Evolutionary conservation across 495 filamentous ascomycete genomes (phyloP).

Genomic region (Hyaloscypha bicolor): DNA sequence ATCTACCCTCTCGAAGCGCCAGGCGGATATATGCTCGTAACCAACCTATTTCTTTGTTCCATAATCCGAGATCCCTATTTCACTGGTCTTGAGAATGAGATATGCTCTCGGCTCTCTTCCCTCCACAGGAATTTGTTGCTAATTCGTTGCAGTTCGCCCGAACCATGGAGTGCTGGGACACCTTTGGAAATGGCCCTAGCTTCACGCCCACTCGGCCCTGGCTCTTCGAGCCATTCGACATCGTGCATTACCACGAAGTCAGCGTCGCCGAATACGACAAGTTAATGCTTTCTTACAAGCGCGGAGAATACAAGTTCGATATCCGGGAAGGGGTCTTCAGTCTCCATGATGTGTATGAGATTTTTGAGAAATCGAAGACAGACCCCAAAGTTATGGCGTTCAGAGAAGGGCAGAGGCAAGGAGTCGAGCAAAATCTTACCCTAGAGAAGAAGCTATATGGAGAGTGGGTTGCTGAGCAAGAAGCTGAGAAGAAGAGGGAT

Average conservation of each 20-base stretch:
- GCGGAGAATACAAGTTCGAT: conserved; percentile 52
- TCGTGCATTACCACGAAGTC: conserved; percentile 57
- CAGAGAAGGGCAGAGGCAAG: conserved; percentile 21
- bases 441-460: conserved; percentile 43
- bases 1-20: conserved; percentile 61
- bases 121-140: too few relatives aligned
- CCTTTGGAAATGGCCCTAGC: conserved; percentile 50
- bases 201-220: conserved; percentile 50
- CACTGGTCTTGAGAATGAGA: too few relatives aligned
- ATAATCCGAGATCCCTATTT: too few relatives aligned
- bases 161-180: conserved; percentile 58
- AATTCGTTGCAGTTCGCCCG: conserved; percentile 38
- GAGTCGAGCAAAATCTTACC: background rate
- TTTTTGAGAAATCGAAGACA: conserved; percentile 13
- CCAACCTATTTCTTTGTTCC: too few relatives aligned
- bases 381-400: conserved; percentile 7
- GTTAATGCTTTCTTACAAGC: conserved; percentile 42
- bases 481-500: conserved; percentile 24
- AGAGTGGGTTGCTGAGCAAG: conserved; percentile 50
- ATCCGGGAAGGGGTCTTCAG: conserved; percentile 51
- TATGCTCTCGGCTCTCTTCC: too few relatives aligned
- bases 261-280: conserved; percentile 44
- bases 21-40: conserved; percentile 56
- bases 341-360: conserved; percentile 39
- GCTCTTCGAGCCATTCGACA: conserved; percentile 61